These are phyloP conservation scores for Pleurotus giganteus DNA, from an alignment of 768 basidiomycete species.

Conservation along the genomic window DNA sequence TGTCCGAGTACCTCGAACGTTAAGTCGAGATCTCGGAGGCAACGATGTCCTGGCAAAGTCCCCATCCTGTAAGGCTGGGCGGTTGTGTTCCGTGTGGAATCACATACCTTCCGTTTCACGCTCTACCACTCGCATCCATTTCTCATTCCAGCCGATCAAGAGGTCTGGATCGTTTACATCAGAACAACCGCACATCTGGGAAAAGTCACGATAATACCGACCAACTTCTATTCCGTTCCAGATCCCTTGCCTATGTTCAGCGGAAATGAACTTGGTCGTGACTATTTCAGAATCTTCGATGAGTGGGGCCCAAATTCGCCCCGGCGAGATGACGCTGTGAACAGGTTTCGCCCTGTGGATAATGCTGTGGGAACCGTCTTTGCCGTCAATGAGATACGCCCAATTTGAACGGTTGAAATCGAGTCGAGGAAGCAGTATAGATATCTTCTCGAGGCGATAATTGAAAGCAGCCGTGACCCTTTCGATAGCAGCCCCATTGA, in stretches of 20 bases:
- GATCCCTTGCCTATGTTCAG: conserved; percentile 13
- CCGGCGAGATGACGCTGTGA: conserved; percentile 20
- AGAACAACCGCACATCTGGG: background rate
- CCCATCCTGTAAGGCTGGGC: background rate
- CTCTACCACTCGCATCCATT: conserved; percentile 1
- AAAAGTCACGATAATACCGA: background rate
- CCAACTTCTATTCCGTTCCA: conserved; percentile 19
- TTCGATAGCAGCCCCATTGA: background rate
- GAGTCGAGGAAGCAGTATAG: conserved; percentile 26
- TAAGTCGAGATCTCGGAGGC: conserved; percentile 12
- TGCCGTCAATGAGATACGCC: conserved; percentile 27
- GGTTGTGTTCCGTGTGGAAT: background rate
- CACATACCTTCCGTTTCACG: conserved; percentile 1
- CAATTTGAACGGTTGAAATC: conserved; percentile 34
- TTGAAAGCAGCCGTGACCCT: background rate
- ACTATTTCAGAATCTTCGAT: conserved; percentile 36
- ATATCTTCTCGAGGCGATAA: conserved; percentile 2
- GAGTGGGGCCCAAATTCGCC: conserved; percentile 31
- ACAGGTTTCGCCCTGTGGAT: conserved; percentile 24
- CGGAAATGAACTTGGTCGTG: conserved; percentile 27
- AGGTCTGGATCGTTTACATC: conserved; percentile 10
- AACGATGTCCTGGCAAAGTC: conserved; percentile 1
- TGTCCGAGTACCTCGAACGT: conserved; percentile 17
- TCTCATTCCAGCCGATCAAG: conserved; percentile 16
- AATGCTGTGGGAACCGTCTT: conserved; percentile 28